Evolutionary conservation across 2,329 filamentous ascomycete species (phyloP).

Genomic region (Lachnellula cervina): DNA sequence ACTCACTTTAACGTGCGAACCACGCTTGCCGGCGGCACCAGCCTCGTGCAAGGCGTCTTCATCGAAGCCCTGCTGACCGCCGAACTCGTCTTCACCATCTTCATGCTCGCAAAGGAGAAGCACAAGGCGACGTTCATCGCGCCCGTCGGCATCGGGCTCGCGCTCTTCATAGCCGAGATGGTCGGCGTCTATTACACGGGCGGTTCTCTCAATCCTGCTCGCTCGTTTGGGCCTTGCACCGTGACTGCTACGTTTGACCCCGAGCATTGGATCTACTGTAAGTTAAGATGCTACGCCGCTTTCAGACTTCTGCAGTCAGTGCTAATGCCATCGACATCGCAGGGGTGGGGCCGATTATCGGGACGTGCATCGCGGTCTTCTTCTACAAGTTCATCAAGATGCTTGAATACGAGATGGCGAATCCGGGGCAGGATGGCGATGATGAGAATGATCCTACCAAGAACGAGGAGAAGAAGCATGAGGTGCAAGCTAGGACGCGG

Average conservation of each 20-base stretch:
- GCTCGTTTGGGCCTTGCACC: conserved; percentile 45
- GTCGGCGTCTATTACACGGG: conserved; percentile 38
- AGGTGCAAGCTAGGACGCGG: too few species aligned
- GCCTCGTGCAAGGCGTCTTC: conserved; percentile 42
- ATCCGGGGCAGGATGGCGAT: conserved; percentile 43
- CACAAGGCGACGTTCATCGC: conserved; percentile 43
- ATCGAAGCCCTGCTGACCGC: conserved; percentile 46
- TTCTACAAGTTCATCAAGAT: conserved; percentile 48
- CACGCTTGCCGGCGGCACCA: conserved; percentile 36
- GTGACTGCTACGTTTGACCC: conserved; percentile 38
- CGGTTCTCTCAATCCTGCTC: conserved; percentile 44
- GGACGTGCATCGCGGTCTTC: conserved; percentile 43
- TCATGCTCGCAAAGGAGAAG: conserved; percentile 47
- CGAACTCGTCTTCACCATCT: conserved; percentile 45
- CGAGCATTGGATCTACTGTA: conserved; percentile 46
- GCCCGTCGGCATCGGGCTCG: conserved; percentile 42
- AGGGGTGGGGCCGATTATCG: conserved; percentile 47
- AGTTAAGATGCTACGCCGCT: not conserved
- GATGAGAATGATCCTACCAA: conserved; percentile 38
- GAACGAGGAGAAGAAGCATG: conserved; percentile 22
- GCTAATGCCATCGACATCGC: not conserved
- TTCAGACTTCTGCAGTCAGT: not conserved
- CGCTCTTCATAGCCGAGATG: conserved; percentile 43
- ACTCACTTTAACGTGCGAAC: conserved; percentile 36
- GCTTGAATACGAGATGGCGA: conserved; percentile 48